Evolutionary conservation across 1,284 basidiomycete species (phyloP).

Genomic region (Tilletiaria anomala): DNA sequence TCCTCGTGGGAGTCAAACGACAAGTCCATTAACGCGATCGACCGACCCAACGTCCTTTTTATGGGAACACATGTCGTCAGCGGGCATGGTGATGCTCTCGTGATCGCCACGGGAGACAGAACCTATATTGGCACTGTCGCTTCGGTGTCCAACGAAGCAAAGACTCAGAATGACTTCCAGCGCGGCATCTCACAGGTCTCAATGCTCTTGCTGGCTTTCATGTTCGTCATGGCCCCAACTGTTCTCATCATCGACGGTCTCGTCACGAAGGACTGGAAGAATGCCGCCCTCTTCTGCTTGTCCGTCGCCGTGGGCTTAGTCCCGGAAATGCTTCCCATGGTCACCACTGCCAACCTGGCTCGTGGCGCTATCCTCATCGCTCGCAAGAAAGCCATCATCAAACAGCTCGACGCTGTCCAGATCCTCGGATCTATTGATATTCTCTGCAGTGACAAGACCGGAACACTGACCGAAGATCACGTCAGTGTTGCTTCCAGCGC

Average conservation of each 20-base stretch:
- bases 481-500: too few species aligned
- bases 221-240: not conserved
- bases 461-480: constrained; percentile 87
- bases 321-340: not conserved
- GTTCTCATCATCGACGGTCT: too few species aligned
- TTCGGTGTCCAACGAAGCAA: not conserved
- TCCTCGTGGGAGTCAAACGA: too few species aligned
- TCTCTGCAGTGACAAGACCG: constrained; percentile 95
- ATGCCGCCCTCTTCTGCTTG: not conserved
- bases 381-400: not conserved
- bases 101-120: constrained; percentile 9
- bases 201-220: not conserved
- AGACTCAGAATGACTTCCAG: not conserved
- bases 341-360: not conserved
- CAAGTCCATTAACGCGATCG: constrained; percentile 54
- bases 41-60: constrained; percentile 34
- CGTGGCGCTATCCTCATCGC: not conserved
- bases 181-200: not conserved
- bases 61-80: not conserved
- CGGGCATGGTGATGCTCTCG: not conserved
- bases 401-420: not conserved
- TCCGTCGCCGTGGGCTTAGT: not conserved
- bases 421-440: constrained; percentile 70
- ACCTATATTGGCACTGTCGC: not conserved
- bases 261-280: not conserved